Evolutionary conservation across 192 early-diverging fungal species (phyloP).

Genomic region (Podila horticola): DNA sequence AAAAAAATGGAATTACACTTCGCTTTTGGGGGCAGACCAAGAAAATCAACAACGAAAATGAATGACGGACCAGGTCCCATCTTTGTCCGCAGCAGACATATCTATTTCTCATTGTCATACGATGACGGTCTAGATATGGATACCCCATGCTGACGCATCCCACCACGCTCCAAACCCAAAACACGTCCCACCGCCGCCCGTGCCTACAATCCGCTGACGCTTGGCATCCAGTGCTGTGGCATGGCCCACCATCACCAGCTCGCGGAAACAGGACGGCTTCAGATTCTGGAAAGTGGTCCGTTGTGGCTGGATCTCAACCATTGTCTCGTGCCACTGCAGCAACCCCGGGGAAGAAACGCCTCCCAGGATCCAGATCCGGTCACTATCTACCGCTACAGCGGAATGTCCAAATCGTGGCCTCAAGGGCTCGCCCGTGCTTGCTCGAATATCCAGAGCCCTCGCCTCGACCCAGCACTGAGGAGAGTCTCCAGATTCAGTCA

Average conservation of each 20-base stretch:
- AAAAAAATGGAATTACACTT: no score
- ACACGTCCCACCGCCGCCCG: constrained; percentile 48
- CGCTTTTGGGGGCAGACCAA: no score
- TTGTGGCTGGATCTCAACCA: constrained; percentile 29
- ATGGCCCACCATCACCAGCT: constrained; percentile 48
- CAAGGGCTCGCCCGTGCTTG: not conserved
- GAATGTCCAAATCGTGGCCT: constrained; percentile 45
- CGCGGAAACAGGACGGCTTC: constrained; percentile 25
- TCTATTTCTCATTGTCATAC: no score
- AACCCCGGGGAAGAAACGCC: constrained; percentile 41
- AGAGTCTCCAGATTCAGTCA: not conserved
- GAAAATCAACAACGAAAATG: no score
- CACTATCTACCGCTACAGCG: constrained; percentile 12
- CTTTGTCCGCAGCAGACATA: no score
- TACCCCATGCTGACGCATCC: constrained; percentile 28
- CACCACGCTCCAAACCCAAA: constrained; percentile 50
- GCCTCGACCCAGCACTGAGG: constrained; percentile 11
- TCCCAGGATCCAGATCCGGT: constrained; percentile 36
- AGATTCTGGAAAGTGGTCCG: constrained; percentile 14
- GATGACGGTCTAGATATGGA: no score
- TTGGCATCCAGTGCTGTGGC: constrained; percentile 21
- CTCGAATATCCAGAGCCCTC: constrained; percentile 5
- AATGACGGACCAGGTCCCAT: no score
- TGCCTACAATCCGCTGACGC: constrained; percentile 29
- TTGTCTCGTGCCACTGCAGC: constrained; percentile 39